phyloP scores from a whole-genome alignment of 2,329 filamentous ascomycete species.

The Exophiala xenobiotica region DNA sequence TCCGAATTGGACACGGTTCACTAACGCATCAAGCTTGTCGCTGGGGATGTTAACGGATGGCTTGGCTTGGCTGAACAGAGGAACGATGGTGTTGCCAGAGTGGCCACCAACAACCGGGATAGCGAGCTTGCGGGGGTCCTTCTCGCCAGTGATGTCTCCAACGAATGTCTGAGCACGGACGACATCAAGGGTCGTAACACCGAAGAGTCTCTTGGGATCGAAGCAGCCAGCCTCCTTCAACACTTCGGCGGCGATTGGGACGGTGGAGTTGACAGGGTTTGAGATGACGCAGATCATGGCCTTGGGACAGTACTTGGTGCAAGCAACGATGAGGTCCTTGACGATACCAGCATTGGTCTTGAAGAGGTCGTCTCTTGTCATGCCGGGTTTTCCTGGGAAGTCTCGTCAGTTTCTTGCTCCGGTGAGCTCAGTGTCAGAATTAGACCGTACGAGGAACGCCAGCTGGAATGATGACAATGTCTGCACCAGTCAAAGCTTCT shows the following conservation, averaged over 20 bases:
- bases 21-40: slow-evolving; percentile 85
- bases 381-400: slow-evolving; percentile 85
- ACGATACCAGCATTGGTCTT: slow-evolving; percentile 99
- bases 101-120: slow-evolving; percentile 96
- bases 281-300: slow-evolving; percentile 96
- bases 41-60: slow-evolving; percentile 76
- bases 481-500: slow-evolving; percentile 83
- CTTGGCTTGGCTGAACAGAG: slow-evolving; percentile 88
- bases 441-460: slow-evolving; percentile 96
- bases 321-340: slow-evolving; percentile 83
- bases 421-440: too few species aligned
- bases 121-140: slow-evolving; percentile 75
- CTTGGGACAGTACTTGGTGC: slow-evolving; percentile 85
- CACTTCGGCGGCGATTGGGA: slow-evolving; percentile 95
- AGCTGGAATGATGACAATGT: slow-evolving; percentile 95
- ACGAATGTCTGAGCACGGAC: slow-evolving; percentile 98
- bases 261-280: slow-evolving; percentile 99
- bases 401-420: slow-evolving; percentile 28
- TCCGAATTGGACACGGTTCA: slow-evolving; percentile 95
- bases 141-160: slow-evolving; percentile 76
- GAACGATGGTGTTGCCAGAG: slow-evolving; percentile 97
- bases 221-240: slow-evolving; percentile 92
- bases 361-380: slow-evolving; percentile 99
- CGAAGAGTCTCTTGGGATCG: slow-evolving; percentile 92
- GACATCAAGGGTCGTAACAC: slow-evolving; percentile 97